A percentile compares a stretch with the other conserved stretches of the same genome.
Evolutionary conservation across 73 alveolate species (phyloP).

Genomic region (Paramecium sonneborni): DNA sequence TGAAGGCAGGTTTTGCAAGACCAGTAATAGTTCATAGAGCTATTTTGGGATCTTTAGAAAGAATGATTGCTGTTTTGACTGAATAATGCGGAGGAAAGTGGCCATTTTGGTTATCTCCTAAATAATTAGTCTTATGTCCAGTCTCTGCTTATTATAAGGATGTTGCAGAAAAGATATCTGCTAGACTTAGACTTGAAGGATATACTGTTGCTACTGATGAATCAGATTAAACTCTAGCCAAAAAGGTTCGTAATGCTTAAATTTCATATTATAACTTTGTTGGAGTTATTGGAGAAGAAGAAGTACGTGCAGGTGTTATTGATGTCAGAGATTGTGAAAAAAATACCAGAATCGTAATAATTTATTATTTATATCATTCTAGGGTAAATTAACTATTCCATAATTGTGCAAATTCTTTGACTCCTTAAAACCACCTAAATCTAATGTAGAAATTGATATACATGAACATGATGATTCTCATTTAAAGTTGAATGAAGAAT

Average conservation of each 20-base stretch:
- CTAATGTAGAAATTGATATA: conserved; percentile 73
- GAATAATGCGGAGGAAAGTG: conserved; percentile 99
- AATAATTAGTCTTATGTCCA: conserved; percentile 94
- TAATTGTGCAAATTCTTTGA: conserved; percentile 58
- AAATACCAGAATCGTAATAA: conserved; percentile 84
- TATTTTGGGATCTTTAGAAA: conserved; percentile 98
- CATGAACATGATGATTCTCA: conserved; percentile 68
- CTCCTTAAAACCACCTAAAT: conserved; percentile 75
- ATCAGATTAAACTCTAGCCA: conserved; percentile 88
- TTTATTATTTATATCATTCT: background rate
- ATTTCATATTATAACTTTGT: conserved; percentile 94
- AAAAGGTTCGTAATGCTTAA: conserved; percentile 98
- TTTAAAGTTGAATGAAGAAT: conserved; percentile 71
- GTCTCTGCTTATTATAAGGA: conserved; percentile 91
- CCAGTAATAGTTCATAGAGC: conserved; percentile 99
- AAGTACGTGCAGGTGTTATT: conserved; percentile 86
- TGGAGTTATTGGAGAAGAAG: conserved; percentile 98
- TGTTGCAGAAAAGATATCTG: conserved; percentile 86
- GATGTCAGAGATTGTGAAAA: conserved; percentile 97
- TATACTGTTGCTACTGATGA: conserved; percentile 89
- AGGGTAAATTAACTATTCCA: conserved; percentile 65
- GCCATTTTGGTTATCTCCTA: conserved; percentile 99
- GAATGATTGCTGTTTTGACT: conserved; percentile 95
- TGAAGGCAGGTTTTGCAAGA: conserved; percentile 97
- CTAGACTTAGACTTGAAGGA: conserved; percentile 84